Evolutionary conservation across 129 eudicot genomes (phyloP).

Genomic region (Chrysanthemum seticuspe): DNA sequence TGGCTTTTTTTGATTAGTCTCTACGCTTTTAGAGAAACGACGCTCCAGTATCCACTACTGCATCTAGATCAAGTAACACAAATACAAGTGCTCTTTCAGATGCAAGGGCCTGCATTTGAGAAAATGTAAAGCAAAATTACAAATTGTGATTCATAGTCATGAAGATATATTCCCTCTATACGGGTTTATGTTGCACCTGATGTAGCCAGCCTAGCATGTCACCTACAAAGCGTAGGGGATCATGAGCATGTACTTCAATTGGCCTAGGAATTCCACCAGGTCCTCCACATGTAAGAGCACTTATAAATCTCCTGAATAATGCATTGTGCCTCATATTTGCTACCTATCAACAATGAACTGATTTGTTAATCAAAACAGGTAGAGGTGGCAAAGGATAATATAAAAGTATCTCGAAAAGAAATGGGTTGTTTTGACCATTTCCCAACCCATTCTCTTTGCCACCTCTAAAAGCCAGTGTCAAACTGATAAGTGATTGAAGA

Average conservation of each 20-base stretch:
- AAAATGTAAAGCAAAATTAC: slow-evolving; percentile 5
- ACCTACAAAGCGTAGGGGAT: no score
- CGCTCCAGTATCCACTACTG: slow-evolving; percentile 72
- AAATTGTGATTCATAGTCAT: neutral
- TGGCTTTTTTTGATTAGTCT: slow-evolving; percentile 48
- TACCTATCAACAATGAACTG: slow-evolving; percentile 43
- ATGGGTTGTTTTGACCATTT: neutral
- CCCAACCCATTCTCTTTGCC: neutral
- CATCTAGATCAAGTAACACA: slow-evolving; percentile 91
- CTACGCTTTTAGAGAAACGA: slow-evolving; percentile 47
- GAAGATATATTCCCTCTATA: neutral
- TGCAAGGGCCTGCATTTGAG: slow-evolving; percentile 76
- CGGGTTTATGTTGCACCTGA: no score
- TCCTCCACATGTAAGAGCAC: no score
- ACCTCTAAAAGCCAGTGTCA: neutral
- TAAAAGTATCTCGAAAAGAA: no score
- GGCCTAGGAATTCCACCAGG: no score
- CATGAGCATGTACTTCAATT: no score
- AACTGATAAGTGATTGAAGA: neutral
- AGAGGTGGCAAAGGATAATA: no score
- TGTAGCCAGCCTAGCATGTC: no score
- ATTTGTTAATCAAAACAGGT: neutral
- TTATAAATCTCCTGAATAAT: no score
- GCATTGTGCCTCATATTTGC: slow-evolving; percentile 84
- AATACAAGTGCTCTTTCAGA: slow-evolving; percentile 97